phyloP scores from a whole-genome alignment of 2,329 filamentous ascomycete species.

The Huntiella abstrusa region DNA sequence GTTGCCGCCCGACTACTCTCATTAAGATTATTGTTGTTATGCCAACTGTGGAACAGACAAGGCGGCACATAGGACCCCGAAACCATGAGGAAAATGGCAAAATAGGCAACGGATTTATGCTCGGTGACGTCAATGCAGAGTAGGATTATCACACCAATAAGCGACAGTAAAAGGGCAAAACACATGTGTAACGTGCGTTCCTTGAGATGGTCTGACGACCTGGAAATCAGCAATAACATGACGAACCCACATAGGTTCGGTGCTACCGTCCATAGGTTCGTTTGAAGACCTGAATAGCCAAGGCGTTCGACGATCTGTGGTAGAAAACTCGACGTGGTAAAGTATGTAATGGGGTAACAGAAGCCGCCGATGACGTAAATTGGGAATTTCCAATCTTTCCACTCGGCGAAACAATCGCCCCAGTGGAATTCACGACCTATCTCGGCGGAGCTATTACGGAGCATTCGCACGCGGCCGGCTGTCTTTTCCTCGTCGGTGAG shows the following conservation, averaged over 20 bases:
- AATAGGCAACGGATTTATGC: conserved; percentile 27
- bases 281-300: conserved; percentile 25
- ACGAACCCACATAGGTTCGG: conserved; percentile 29
- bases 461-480: conserved; percentile 24
- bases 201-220: conserved; percentile 24
- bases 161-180: conserved; percentile 18
- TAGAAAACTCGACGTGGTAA: conserved; percentile 24
- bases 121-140: conserved; percentile 23
- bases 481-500: conserved; percentile 28
- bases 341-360: conserved; percentile 29
- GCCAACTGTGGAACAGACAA: conserved; percentile 29
- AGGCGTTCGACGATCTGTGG: conserved; percentile 27
- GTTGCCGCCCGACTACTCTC: conserved; percentile 19
- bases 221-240: conserved; percentile 24
- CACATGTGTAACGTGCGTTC: conserved; percentile 29
- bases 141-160: conserved; percentile 26
- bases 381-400: conserved; percentile 20
- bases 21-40: conserved; percentile 33
- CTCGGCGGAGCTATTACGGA: conserved; percentile 25
- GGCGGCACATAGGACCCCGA: conserved; percentile 26
- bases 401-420: conserved; percentile 23
- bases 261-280: conserved; percentile 29
- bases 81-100: conserved; percentile 30
- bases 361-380: conserved; percentile 27
- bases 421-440: conserved; percentile 21